A percentile compares a stretch with the other conserved stretches of the same genome.
Conservation (phyloP, 306 rosid genomes). For the Sicyos edulis region DNA sequence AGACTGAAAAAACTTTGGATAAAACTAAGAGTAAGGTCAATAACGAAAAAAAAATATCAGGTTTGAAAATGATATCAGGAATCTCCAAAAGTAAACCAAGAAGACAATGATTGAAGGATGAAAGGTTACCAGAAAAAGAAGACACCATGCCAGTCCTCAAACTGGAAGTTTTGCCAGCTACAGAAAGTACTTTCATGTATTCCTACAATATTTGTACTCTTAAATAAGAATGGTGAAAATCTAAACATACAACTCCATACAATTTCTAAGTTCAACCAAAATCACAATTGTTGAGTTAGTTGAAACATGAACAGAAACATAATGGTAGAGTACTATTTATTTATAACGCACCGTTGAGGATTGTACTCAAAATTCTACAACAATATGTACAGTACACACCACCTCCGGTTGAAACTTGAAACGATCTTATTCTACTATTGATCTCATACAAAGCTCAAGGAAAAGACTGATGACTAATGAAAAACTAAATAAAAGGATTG, state of each 20-base stretch:
- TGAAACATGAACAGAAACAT: slow-evolving; percentile 1
- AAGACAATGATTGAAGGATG: slow-evolving; percentile 26
- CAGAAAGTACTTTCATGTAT: slow-evolving; percentile 40
- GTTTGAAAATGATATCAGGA: slow-evolving; percentile 7
- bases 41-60: neutral
- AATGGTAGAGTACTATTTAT: neutral
- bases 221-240: neutral
- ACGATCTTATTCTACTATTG: slow-evolving; percentile 17
- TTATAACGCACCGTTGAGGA: neutral
- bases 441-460: slow-evolving; percentile 19
- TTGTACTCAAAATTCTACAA: neutral
- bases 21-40: slow-evolving; percentile 1
- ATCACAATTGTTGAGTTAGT: neutral
- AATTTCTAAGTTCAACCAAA: neutral
- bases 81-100: slow-evolving; percentile 20
- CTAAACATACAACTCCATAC: slow-evolving; percentile 14
- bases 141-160: slow-evolving; percentile 56
- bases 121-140: slow-evolving; percentile 46
- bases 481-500: slow-evolving; percentile 25
- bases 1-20: slow-evolving; percentile 1
- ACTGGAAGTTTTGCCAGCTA: slow-evolving; percentile 35
- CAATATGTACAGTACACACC: neutral
- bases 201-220: slow-evolving; percentile 46
- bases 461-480: slow-evolving; percentile 24
- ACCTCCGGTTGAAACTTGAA: neutral